A percentile compares a stretch with the other conserved stretches of the same genome.
Conservation (phyloP, 352 stramenopile species). For the Phytophthora niederhauseri region DNA sequence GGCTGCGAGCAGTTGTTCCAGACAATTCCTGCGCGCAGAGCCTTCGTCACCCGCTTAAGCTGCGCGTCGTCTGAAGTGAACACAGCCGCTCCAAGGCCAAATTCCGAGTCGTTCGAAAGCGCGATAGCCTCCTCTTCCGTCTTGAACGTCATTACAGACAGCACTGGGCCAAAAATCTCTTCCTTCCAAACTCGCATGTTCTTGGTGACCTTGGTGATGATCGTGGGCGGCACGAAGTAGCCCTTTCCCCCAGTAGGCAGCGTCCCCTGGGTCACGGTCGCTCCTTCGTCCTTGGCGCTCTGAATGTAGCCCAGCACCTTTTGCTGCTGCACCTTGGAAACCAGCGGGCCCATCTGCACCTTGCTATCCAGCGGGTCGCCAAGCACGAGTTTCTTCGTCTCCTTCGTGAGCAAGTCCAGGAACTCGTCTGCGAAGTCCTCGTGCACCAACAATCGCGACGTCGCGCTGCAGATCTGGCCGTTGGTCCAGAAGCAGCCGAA, state of each 20-base stretch:
- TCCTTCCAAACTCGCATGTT: conserved; percentile 81
- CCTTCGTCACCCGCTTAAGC: conserved; percentile 62
- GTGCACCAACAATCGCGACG: conserved; percentile 79
- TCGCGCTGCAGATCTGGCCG: conserved; percentile 82
- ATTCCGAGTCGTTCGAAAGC: conserved; percentile 49
- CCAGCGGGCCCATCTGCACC: conserved; percentile 78
- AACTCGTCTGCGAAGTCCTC: conserved; percentile 74
- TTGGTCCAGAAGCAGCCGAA: conserved; percentile 56
- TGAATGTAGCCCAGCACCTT: conserved; percentile 77
- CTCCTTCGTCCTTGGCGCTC: conserved; percentile 54
- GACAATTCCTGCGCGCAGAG: conserved; percentile 27
- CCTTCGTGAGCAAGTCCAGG: conserved; percentile 45
- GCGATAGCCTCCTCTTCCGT: conserved; percentile 83
- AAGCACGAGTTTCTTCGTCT: conserved; percentile 65
- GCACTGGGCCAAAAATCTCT: conserved; percentile 92
- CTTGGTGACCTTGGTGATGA: conserved; percentile 69
- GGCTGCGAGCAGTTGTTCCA: conserved; percentile 37
- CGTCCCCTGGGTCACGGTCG: conserved; percentile 42
- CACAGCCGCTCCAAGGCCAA: conserved; percentile 75
- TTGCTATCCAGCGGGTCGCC: conserved; percentile 58
- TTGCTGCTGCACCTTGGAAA: conserved; percentile 72
- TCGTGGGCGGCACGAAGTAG: conserved; percentile 79
- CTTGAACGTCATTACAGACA: conserved; percentile 87
- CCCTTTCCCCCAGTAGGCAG: conserved; percentile 34
- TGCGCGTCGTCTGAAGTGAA: conserved; percentile 64